A percentile compares a stretch with the other conserved stretches of the same genome.
These are phyloP conservation scores for Fraxinus pennsylvanica DNA, from an alignment of 257 asterid genomes.

Conservation along the genomic window DNA sequence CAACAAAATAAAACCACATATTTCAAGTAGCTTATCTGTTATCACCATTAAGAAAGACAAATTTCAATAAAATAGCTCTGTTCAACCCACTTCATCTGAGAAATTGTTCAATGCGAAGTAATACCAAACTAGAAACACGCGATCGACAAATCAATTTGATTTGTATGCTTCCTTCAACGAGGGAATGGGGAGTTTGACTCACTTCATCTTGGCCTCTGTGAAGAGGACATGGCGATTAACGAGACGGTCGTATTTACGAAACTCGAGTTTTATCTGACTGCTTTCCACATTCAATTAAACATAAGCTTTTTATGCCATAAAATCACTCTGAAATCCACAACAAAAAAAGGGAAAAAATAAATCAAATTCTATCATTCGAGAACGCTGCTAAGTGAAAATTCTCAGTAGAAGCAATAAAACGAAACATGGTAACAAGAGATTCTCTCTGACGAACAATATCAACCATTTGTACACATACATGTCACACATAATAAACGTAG, in stretches of 20 bases:
- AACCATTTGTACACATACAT: too few relatives aligned
- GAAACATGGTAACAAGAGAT: too few relatives aligned
- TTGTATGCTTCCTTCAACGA: neutral
- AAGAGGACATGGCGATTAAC: slow-evolving; percentile 67
- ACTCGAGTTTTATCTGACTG: slow-evolving; percentile 53
- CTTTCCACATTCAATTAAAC: too few relatives aligned
- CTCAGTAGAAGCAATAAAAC: too few relatives aligned
- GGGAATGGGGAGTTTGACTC: slow-evolving; percentile 22
- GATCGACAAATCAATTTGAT: neutral
- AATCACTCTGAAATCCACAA: too few relatives aligned
- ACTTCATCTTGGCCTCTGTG: slow-evolving; percentile 75
- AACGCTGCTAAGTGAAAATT: too few relatives aligned
- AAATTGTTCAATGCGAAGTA: slow-evolving; percentile 9
- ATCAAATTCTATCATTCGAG: too few relatives aligned
- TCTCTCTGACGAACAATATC: too few relatives aligned
- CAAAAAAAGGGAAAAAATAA: too few relatives aligned
- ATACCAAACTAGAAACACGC: neutral
- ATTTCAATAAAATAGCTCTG: neutral
- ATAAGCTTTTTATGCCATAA: too few relatives aligned
- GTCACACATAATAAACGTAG: too few relatives aligned
- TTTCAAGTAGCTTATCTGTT: neutral
- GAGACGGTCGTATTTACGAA: slow-evolving; percentile 71
- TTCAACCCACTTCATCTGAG: neutral
- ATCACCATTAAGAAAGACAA: neutral
- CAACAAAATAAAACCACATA: slow-evolving; percentile 8